Evolutionary conservation across 2,329 filamentous ascomycete species (phyloP), one percentile per base, ranked within the genome.

Genomic region (Diaporthe sp.): DNA sequence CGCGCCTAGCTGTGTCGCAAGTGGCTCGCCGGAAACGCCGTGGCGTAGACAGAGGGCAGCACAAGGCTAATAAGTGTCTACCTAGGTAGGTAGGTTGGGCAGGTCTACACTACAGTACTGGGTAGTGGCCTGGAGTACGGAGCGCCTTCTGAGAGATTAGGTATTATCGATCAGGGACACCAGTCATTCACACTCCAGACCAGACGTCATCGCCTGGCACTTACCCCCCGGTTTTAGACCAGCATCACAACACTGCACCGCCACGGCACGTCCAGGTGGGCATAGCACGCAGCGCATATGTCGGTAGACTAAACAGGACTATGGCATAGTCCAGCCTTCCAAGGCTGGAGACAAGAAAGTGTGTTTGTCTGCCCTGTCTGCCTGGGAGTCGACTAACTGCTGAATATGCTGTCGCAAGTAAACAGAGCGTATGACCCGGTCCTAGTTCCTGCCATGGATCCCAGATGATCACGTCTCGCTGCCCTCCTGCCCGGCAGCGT

Each of bases 171-270:
- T 70, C 46, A 70, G n/a, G 65, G 31, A 55, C 65, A 70, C n/a
- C 65, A 55, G 65, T 68, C 65, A 68, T 28, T 68, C 31, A 42
- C n/a, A 39, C n/a, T 42, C 46, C 65, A 42, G 65, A 22, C 65
- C 49, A 70, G 65, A 70, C 65, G 65, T 70, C 65, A 70, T 70
- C 34, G 65, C 49, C 49, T 70, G 31, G 65, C 65, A 17, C 42
- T 17, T 19, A 2, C 12, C 34, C 65, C 65, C 46, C 65, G 7
- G 31, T 53, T 25, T 28, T 39, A 17, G 13, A 53, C 31, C 22
- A 68, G 31, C 62, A 39, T 53, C 62, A 28, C 46, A 17, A 68
- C 46, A 55, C 22, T 39, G 46, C 44, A 51, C 31, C 46, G 62
- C 62, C 62, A 68, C 46, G 44, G 44, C 62, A 68, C 7, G 28